Conservation (phyloP, 116 monocot genomes). For the Trichopus zeylanicus region DNA sequence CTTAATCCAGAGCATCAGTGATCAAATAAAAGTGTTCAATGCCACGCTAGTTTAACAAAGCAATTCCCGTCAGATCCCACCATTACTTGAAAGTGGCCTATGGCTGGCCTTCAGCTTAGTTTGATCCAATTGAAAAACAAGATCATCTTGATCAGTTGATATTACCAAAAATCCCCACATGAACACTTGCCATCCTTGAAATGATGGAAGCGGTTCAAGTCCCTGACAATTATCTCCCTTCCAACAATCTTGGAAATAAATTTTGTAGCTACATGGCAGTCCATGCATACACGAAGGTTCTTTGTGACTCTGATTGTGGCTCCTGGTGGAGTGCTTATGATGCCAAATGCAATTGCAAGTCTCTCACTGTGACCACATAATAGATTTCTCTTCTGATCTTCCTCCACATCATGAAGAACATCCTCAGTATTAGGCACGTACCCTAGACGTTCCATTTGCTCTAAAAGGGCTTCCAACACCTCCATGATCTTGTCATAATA, state of each 20-base stretch:
- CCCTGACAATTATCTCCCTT: conserved; percentile 81
- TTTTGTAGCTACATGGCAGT: conserved; percentile 67
- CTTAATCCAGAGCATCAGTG: too few species aligned
- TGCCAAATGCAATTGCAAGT: conserved; percentile 76
- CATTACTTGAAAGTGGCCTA: too few species aligned
- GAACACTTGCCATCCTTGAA: conserved; percentile 68
- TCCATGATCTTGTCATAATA: conserved; percentile 32
- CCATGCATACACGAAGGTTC: conserved; percentile 73
- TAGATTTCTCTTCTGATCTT: conserved; percentile 64
- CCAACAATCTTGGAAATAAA: conserved; percentile 64
- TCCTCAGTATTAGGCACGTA: conserved; percentile 63
- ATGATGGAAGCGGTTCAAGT: conserved; percentile 69
- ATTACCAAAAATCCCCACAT: conserved; percentile 68
- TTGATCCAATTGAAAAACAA: too few species aligned
- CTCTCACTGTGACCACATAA: conserved; percentile 82
- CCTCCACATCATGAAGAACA: conserved; percentile 71
- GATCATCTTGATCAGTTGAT: too few species aligned
- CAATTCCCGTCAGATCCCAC: too few species aligned
- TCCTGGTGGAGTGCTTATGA: conserved; percentile 72
- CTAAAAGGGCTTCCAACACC: conserved; percentile 38
- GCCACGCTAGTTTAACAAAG: too few species aligned
- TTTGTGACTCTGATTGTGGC: conserved; percentile 68
- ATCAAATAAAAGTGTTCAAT: too few species aligned
- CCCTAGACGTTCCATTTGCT: conserved; percentile 65
- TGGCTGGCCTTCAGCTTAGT: too few species aligned